Percentiles rank a stretch among this genome's conserved stretches.
Evolutionary conservation across 768 basidiomycete species (phyloP).

Genomic region (Grammothele lineata): DNA sequence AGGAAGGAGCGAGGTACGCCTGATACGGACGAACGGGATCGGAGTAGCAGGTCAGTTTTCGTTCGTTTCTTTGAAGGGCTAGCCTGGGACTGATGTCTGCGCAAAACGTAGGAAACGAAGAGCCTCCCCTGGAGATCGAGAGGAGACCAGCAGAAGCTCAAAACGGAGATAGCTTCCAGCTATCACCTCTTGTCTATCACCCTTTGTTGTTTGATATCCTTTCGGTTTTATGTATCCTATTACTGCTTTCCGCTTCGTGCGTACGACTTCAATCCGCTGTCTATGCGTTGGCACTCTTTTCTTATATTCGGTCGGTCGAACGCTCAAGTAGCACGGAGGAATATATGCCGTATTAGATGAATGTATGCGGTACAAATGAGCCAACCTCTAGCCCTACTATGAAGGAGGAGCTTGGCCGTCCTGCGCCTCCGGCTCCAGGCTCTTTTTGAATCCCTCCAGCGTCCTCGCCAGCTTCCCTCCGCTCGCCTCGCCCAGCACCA

Average conservation of each 20-base stretch:
- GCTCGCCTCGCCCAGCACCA: slow-evolving; percentile 61
- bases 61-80: too few relatives aligned
- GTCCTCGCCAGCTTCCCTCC: slow-evolving; percentile 69
- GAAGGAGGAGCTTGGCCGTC: slow-evolving; percentile 10
- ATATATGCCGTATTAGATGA: slow-evolving; percentile 8
- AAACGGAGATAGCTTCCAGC: slow-evolving; percentile 50
- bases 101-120: slow-evolving; percentile 73
- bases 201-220: neutral
- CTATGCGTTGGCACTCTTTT: too few relatives aligned
- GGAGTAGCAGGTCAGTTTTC: slow-evolving; percentile 49
- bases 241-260: too few relatives aligned
- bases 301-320: too few relatives aligned
- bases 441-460: slow-evolving; percentile 68
- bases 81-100: slow-evolving; percentile 1
- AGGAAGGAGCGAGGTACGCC: slow-evolving; percentile 44
- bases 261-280: too few relatives aligned
- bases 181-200: too few relatives aligned
- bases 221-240: too few relatives aligned
- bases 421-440: slow-evolving; percentile 42
- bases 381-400: neutral
- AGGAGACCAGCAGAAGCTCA: slow-evolving; percentile 57
- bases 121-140: slow-evolving; percentile 59
- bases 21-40: slow-evolving; percentile 55
- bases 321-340: neutral
- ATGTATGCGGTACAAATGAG: slow-evolving; percentile 9